phyloP scores from a whole-genome alignment of 805 yeast genomes.

The Priceomyces medius region DNA sequence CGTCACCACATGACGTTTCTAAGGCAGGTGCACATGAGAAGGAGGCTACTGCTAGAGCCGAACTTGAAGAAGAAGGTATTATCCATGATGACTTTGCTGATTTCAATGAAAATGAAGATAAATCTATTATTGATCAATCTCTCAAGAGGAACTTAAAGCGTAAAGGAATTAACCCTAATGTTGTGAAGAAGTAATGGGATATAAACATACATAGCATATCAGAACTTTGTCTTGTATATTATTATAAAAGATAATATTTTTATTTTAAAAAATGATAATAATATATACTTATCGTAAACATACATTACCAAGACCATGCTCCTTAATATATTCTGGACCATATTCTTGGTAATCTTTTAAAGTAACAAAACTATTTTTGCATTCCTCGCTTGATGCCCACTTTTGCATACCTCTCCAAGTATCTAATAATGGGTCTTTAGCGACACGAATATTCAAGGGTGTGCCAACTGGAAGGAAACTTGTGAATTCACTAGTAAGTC shows the following conservation, averaged over 20 bases:
- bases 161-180: constrained; percentile 71
- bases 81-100: constrained; percentile 84
- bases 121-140: constrained; percentile 64
- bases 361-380: constrained; percentile 52
- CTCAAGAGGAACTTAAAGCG: constrained; percentile 63
- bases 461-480: constrained; percentile 69
- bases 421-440: constrained; percentile 69
- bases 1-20: constrained; percentile 80
- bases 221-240: constrained; percentile 9
- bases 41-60: constrained; percentile 77
- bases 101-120: constrained; percentile 76
- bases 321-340: constrained; percentile 88
- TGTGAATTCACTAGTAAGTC: constrained; percentile 70
- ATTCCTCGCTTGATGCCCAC: constrained; percentile 58
- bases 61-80: constrained; percentile 76
- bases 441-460: constrained; percentile 57
- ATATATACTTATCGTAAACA: constrained; percentile 23
- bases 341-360: constrained; percentile 78
- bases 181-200: constrained; percentile 12
- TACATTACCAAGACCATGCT: constrained; percentile 75
- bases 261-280: constrained; percentile 3
- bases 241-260: not conserved
- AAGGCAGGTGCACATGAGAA: constrained; percentile 88
- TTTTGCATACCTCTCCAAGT: constrained; percentile 94
- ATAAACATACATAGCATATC: constrained; percentile 3